phyloP scores from a whole-genome alignment of 345 rosid species.

The Populus simonii region DNA sequence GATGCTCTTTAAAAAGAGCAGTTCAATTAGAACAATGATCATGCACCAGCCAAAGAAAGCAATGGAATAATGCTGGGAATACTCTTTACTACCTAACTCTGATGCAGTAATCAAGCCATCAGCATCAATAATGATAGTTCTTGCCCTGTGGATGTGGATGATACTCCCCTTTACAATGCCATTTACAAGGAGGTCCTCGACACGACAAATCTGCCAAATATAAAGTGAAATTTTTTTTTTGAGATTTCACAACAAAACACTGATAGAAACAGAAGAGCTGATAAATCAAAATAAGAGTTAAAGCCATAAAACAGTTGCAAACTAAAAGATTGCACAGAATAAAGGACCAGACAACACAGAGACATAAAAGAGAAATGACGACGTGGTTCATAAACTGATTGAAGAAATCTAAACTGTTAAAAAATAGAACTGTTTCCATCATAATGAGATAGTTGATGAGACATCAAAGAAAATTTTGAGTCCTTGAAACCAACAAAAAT shows the following conservation, averaged over 20 bases:
- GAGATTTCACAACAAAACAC: neutral
- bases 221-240: neutral
- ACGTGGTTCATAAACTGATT: neutral
- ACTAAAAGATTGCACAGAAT: neutral
- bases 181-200: conserved; percentile 87
- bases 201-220: conserved; percentile 75
- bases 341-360: neutral
- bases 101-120: conserved; percentile 78
- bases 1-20: conserved; percentile 2
- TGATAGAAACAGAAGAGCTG: neutral
- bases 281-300: neutral
- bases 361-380: conserved; percentile 1
- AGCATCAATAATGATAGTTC: conserved; percentile 62
- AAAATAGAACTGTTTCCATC: neutral
- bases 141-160: conserved; percentile 90
- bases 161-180: conserved; percentile 88
- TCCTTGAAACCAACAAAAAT: neutral
- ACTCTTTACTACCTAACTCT: conserved; percentile 58
- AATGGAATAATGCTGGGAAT: conserved; percentile 12
- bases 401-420: neutral
- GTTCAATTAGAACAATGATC: conserved; percentile 16
- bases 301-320: neutral
- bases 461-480: neutral
- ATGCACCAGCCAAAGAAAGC: conserved; percentile 13
- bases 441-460: neutral